phyloP scores from a whole-genome alignment of 306 rosid species.

The Citrullus colocynthis region DNA sequence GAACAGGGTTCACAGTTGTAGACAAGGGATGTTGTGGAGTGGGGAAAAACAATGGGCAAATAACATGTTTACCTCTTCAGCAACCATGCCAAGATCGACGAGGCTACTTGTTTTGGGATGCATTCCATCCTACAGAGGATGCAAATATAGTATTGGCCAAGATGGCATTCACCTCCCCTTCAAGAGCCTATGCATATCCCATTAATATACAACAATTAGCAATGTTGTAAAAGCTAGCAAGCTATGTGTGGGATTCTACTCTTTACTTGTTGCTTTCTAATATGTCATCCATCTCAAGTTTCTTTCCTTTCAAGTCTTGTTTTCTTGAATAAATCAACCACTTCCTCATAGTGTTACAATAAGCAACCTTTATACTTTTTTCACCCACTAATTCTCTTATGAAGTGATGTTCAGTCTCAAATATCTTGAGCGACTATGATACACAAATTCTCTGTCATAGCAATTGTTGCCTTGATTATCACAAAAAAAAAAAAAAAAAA shows the following conservation, averaged over 20 bases:
- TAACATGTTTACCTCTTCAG: conserved; percentile 79
- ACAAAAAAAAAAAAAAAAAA: too few relatives aligned
- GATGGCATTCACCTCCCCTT: conserved; percentile 28
- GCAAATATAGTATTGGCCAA: conserved; percentile 55
- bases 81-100: conserved; percentile 47
- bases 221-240: conserved; percentile 11
- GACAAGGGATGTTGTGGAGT: conserved; percentile 96
- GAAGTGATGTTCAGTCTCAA: too few relatives aligned
- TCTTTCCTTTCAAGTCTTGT: too few relatives aligned
- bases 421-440: too few relatives aligned
- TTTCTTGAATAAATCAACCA: too few relatives aligned
- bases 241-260: not conserved
- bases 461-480: too few relatives aligned
- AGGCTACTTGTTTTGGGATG: conserved; percentile 80
- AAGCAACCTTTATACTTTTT: too few relatives aligned
- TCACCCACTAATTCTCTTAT: too few relatives aligned
- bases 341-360: too few relatives aligned
- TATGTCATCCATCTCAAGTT: too few relatives aligned
- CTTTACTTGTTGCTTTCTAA: too few relatives aligned
- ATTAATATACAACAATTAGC: conserved; percentile 70
- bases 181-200: conserved; percentile 51
- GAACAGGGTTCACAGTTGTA: conserved; percentile 59
- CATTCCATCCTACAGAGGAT: conserved; percentile 75
- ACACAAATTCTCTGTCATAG: too few relatives aligned
- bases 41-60: conserved; percentile 80